Percentiles rank a stretch among this genome's conserved stretches.
These are phyloP conservation scores for Vaccinium darrowii DNA, from an alignment of 148 eudicot species.

Conservation along the genomic window DNA sequence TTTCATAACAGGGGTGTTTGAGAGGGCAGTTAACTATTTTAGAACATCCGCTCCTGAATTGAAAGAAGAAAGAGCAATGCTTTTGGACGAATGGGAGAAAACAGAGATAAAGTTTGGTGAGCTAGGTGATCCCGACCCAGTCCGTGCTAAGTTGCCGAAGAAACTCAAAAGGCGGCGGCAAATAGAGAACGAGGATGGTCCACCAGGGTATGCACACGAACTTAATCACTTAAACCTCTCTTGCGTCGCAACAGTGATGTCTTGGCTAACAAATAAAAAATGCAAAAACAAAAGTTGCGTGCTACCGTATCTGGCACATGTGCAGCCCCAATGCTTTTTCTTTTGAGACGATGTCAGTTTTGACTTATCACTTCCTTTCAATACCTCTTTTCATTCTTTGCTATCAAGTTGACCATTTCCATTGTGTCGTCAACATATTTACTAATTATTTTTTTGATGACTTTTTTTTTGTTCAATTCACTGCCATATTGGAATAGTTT, in stretches of 20 bases:
- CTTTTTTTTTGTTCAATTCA: no score
- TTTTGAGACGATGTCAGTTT: background rate
- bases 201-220: constrained; percentile 59
- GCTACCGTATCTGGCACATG: background rate
- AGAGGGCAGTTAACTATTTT: constrained; percentile 69
- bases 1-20: constrained; percentile 70
- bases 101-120: constrained; percentile 67
- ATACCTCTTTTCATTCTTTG: no score
- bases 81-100: constrained; percentile 78
- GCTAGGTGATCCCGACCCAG: constrained; percentile 63
- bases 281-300: background rate
- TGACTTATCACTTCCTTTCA: background rate
- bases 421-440: background rate
- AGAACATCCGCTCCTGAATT: constrained; percentile 78
- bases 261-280: no score
- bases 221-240: background rate
- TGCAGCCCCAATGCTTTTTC: background rate
- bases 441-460: no score
- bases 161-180: constrained; percentile 83
- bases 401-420: background rate
- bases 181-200: constrained; percentile 76
- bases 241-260: background rate
- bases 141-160: constrained; percentile 78
- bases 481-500: no score
- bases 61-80: constrained; percentile 94